Evolutionary conservation across 371 early-diverging fungal species (phyloP), one percentile per base, ranked within the genome.

Genomic region (Mucor indicus): DNA sequence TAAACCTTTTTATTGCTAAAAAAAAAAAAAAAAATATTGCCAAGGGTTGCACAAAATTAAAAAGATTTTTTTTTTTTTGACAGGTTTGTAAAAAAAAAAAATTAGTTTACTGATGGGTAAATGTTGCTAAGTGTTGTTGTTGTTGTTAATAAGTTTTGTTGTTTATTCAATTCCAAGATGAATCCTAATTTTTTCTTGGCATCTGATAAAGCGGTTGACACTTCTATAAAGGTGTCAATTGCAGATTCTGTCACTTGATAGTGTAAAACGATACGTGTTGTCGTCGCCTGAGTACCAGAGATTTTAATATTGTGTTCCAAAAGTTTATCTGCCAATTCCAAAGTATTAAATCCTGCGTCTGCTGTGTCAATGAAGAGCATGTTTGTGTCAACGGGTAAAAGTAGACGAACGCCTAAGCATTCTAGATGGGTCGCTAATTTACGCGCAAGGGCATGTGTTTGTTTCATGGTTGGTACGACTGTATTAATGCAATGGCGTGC

Each of bases 301-400:
- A 86, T 77, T 46, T 69, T 64, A 55, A 87, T 75, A 5, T 77
- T 79, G 20, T 67, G 53, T 38, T 64, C 48, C 22, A 51, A 65
- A 12, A 88, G 67, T 4, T 54, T 77, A 4, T 57, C 65, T 4
- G 69, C 66, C 31, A 88, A 50, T 10, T 79, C 77, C 3, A 57
- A 64, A 8, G 79, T 73, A 4, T 60, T 58, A 11, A 83, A 40
- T 23, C 77, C 76, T 2, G 73, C 54, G 1, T 65, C 57, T 2
- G 73, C 47, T 3, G 71, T 67, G 33, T 86, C 86, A n/a, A 89
- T 62, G 60, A 89, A 86, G 22, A 96, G 64, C 90, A 95, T 93
- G 64, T 94, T 96, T 16, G 96, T 95, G 4, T 93, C 84, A 3
- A 80, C 79, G 1, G 85, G 86, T 11, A 81, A 58, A n/a, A 61